Evolutionary conservation across 169 alveolate genomes (phyloP), one percentile per base, ranked within the genome.

Genomic region (Cryptosporidium muris): DNA sequence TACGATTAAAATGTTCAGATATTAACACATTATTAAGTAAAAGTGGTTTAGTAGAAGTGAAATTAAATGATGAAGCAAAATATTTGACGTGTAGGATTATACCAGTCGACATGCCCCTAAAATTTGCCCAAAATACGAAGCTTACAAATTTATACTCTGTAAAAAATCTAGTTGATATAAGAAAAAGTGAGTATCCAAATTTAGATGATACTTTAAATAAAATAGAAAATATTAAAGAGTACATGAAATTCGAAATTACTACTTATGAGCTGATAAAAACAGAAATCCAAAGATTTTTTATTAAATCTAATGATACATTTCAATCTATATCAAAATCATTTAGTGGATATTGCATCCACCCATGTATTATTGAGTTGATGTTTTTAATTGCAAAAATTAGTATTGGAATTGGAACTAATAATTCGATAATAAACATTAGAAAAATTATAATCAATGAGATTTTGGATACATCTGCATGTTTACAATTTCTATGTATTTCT

Each of bases 331-430:
- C 85, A 60, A 74, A 54, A 34, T 74, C 68, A 25, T 74, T 40
- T 60, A 56, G 47, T 53, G 85, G 85, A n/a, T 74, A 34, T 43
- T 42, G 67, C 62, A 74, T 74, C 16, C 85, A 74, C 40, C 85
- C 85, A 25, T 42, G 25, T 6, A 7, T 74, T n/a, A 56, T 74
- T 4, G 74, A 74, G 16, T 16, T 74, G 47, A 25, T 74, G 9
- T 74, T 58, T 16, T 66, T 58, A 42, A 36, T 74, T 8, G 40
- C 42, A 1, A 74, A 54, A 60, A 40, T 74, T 11, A 25, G 60
- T 7, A 38, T 54, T 25, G 25, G 60, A 47, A 7, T 25, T 14
- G 60, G 43, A n/a, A 1, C 16, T 16, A 16, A 11, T 9, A 53
- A 74, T 12, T 54, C 4, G 1, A 63, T 43, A 1, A 25, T 74